phyloP scores from a whole-genome alignment of 2,329 filamentous ascomycete genomes.

The Gaeumannomyces tritici region DNA sequence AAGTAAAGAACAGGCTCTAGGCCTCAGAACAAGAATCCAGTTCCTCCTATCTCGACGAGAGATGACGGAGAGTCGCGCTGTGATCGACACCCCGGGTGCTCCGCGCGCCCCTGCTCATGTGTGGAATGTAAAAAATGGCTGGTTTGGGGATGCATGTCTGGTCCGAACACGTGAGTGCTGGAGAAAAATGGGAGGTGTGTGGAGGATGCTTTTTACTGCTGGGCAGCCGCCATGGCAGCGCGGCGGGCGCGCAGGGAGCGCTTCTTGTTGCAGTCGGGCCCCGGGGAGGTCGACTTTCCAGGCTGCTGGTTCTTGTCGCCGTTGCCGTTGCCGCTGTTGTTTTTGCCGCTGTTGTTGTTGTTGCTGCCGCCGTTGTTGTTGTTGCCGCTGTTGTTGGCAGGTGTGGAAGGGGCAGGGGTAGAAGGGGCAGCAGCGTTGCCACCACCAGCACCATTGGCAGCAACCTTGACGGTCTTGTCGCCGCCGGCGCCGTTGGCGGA shows the following conservation, averaged over 20 bases:
- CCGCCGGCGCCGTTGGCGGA: slow-evolving; percentile 23
- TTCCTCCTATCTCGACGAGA: background rate
- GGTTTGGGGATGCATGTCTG: too few species aligned
- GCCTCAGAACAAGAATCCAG: background rate
- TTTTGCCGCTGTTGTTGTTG: background rate
- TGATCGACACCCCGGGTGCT: background rate
- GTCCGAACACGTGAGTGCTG: too few species aligned
- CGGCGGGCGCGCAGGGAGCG: background rate
- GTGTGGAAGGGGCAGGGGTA: too few species aligned
- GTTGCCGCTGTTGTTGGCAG: too few species aligned
- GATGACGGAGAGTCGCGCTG: background rate
- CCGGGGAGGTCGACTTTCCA: too few species aligned
- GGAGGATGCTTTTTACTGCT: background rate
- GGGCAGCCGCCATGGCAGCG: background rate
- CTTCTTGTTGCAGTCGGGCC: background rate
- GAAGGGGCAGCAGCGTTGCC: background rate
- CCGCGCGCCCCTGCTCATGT: background rate
- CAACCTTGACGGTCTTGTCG: slow-evolving; percentile 15
- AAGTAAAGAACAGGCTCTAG: background rate
- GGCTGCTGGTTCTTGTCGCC: background rate
- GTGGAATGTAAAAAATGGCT: too few species aligned
- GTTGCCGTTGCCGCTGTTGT: background rate
- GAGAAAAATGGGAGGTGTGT: too few species aligned
- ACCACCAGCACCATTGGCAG: background rate
- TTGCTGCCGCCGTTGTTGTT: too few species aligned